A percentile compares a stretch with the other conserved stretches of the same genome.
phyloP scores from a whole-genome alignment of 148 eudicot species.

The Camellia sinensis region DNA sequence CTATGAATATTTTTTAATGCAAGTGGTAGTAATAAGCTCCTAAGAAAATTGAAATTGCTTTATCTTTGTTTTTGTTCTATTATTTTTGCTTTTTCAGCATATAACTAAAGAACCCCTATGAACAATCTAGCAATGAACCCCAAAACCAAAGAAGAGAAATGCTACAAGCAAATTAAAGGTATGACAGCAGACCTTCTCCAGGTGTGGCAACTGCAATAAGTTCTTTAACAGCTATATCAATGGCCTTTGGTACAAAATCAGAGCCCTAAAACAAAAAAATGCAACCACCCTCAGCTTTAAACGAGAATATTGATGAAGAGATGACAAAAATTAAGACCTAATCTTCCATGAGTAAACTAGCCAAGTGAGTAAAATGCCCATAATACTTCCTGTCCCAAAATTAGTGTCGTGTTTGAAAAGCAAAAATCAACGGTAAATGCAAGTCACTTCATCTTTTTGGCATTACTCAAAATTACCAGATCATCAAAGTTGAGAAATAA shows the following conservation, averaged over 20 bases:
- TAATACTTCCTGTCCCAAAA: neutral
- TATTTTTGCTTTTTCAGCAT: neutral
- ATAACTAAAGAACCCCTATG: neutral
- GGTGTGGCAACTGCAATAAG: slow-evolving; percentile 67
- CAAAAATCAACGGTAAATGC: neutral
- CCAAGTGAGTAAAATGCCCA: neutral
- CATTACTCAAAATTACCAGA: neutral
- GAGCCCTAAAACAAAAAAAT: slow-evolving; percentile 44
- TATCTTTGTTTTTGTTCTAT: neutral
- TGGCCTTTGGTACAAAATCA: slow-evolving; percentile 62
- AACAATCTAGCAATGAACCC: neutral
- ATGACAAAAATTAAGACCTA: neutral
- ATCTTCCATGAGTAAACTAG: neutral
- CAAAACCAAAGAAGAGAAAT: neutral
- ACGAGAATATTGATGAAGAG: neutral
- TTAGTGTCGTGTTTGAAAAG: neutral
- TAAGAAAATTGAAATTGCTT: neutral
- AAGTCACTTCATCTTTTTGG: neutral
- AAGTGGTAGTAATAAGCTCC: neutral
- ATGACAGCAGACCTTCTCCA: slow-evolving; percentile 55
- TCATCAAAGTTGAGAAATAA: too few species aligned
- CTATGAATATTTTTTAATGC: too few species aligned
- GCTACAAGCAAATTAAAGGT: neutral
- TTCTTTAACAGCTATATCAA: slow-evolving; percentile 75
- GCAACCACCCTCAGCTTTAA: slow-evolving; percentile 2